Evolutionary conservation across 495 filamentous ascomycete genomes (phyloP).

Genomic region (Articulospora tetracladia): DNA sequence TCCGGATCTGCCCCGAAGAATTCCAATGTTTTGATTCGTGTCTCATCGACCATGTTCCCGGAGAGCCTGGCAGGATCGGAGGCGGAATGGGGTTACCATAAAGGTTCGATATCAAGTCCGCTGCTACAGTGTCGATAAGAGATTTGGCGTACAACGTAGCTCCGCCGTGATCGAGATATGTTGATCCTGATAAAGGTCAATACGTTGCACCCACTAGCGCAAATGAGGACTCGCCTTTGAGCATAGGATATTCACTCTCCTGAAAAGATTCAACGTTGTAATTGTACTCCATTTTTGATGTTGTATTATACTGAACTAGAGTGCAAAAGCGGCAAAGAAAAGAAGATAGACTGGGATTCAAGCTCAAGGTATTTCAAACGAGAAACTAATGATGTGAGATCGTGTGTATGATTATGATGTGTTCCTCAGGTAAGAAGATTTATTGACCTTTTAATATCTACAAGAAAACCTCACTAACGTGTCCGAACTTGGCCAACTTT

Average conservation of each 20-base stretch:
- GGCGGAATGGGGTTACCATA: constrained; percentile 84
- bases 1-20: constrained; percentile 82
- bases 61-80: constrained; percentile 74
- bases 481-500: too few species aligned
- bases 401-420: too few species aligned
- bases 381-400: too few species aligned
- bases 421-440: too few species aligned
- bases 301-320: neutral
- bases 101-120: constrained; percentile 51
- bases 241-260: constrained; percentile 71
- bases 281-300: constrained; percentile 48
- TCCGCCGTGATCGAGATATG: constrained; percentile 90
- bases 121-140: constrained; percentile 68
- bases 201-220: neutral
- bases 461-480: too few species aligned
- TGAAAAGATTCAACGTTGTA: constrained; percentile 62
- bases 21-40: constrained; percentile 63
- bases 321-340: neutral
- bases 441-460: too few species aligned
- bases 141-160: constrained; percentile 79
- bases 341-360: too few species aligned
- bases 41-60: constrained; percentile 65
- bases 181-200: constrained; percentile 45
- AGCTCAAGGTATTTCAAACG: too few species aligned
- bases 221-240: constrained; percentile 55